phyloP scores from a whole-genome alignment of 2,329 filamentous ascomycete genomes.

The Claviceps monticola region DNA sequence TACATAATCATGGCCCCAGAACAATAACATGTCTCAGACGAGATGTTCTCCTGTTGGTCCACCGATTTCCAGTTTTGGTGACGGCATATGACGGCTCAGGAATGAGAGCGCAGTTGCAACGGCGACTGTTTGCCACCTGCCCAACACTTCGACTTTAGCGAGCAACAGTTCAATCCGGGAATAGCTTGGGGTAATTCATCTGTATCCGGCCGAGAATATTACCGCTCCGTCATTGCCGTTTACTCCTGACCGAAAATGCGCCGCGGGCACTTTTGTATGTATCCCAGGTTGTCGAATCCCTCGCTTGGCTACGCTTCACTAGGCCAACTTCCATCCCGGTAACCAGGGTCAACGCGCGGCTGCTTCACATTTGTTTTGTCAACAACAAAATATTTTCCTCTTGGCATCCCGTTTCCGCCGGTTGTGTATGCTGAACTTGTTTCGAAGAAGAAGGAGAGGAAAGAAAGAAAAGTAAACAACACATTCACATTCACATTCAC shows the following conservation, averaged over 20 bases:
- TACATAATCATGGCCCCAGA: too few species aligned
- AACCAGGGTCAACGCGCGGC: background rate
- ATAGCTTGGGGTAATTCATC: background rate
- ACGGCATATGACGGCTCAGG: too few species aligned
- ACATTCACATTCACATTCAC: background rate
- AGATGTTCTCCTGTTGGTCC: background rate
- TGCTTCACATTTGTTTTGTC: background rate
- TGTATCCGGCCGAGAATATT: background rate
- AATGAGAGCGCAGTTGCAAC: background rate
- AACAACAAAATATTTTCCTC: background rate
- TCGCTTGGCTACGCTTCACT: background rate
- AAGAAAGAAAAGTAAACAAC: background rate
- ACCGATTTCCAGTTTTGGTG: too few species aligned
- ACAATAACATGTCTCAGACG: background rate
- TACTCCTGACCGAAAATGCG: background rate
- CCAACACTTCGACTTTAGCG: background rate
- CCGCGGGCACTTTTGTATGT: background rate
- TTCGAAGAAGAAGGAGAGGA: background rate
- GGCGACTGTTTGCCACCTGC: slow-evolving; percentile 4
- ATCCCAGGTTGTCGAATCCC: background rate
- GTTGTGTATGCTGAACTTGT: background rate
- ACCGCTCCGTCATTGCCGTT: background rate
- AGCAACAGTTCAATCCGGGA: background rate
- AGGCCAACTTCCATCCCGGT: background rate
- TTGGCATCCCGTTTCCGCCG: background rate